A percentile compares a stretch with the other conserved stretches of the same genome.
phyloP scores from a whole-genome alignment of 2,329 filamentous ascomycete species.

The Metarhizium guizhouense region DNA sequence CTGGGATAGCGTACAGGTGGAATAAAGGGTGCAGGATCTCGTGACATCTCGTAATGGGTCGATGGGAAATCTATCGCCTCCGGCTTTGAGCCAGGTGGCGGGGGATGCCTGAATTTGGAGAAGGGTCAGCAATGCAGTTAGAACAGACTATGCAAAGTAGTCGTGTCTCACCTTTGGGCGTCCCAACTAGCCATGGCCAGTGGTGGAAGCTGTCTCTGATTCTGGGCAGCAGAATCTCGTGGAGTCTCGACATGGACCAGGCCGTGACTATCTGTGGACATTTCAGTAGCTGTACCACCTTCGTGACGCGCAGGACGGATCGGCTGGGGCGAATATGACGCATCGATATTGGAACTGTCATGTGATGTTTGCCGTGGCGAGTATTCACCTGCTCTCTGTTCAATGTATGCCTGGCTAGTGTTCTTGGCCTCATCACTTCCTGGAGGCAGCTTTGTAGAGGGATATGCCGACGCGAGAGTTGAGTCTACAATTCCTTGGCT shows the following conservation, averaged over 20 bases:
- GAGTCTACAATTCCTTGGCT: not conserved
- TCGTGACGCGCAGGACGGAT: not conserved
- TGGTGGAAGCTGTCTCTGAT: not conserved
- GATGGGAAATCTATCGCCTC: slow-evolving; percentile 79
- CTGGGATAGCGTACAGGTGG: slow-evolving; percentile 71
- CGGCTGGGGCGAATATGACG: not conserved
- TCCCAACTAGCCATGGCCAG: slow-evolving; percentile 36
- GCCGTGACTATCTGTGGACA: not conserved
- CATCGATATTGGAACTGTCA: not conserved
- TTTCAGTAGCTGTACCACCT: not conserved
- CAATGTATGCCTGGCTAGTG: not conserved
- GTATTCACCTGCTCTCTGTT: not conserved
- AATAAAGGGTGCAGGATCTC: slow-evolving; percentile 64
- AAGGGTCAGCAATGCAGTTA: slow-evolving; percentile 3
- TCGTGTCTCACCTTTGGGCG: slow-evolving; percentile 38
- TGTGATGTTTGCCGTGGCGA: not conserved
- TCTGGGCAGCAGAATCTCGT: not conserved
- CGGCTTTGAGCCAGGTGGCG: slow-evolving; percentile 60
- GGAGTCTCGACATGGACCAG: not conserved
- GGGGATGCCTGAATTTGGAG: slow-evolving; percentile 43
- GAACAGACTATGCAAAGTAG: not conserved
- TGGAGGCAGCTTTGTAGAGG: not conserved
- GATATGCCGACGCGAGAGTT: not conserved
- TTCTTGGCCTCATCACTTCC: not conserved
- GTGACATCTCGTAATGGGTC: slow-evolving; percentile 75